Percentiles rank a stretch among this genome's conserved stretches.
phyloP scores from a whole-genome alignment of 106 monocot species.

The Iris macrosiphon region DNA sequence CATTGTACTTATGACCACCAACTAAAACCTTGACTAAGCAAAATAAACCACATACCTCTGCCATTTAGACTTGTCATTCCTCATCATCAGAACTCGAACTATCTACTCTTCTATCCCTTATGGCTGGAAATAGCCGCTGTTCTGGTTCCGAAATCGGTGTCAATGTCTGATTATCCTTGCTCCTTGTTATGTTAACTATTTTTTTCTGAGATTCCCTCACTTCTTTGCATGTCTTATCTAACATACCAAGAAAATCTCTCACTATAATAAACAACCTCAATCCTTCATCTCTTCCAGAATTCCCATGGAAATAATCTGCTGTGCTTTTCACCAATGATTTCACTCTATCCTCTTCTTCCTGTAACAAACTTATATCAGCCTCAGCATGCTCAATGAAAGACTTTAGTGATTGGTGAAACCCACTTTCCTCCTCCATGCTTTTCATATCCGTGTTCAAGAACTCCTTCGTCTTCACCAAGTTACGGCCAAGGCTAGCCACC shows the following conservation, averaged over 20 bases:
- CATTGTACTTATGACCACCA: too few relatives aligned
- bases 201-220: conserved; percentile 16
- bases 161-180: conserved; percentile 9
- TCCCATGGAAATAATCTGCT: conserved; percentile 62
- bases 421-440: conserved; percentile 36
- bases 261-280: conserved; percentile 42
- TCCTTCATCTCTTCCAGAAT: conserved; percentile 52
- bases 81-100: conserved; percentile 42
- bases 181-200: conserved; percentile 6
- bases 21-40: too few relatives aligned
- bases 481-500: conserved; percentile 22
- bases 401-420: conserved; percentile 30
- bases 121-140: conserved; percentile 39
- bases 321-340: conserved; percentile 39
- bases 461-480: conserved; percentile 25
- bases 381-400: conserved; percentile 49
- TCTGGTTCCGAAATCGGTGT: conserved; percentile 5
- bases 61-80: too few relatives aligned
- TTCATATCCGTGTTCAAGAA: conserved; percentile 42
- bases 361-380: conserved; percentile 19
- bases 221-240: conserved; percentile 43
- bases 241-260: conserved; percentile 40
- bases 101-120: conserved; percentile 25
- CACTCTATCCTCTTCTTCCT: conserved; percentile 39
- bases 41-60: too few relatives aligned